Evolutionary conservation across 164 flowering plant species (phyloP).

Genomic region (grape (Vitis vinifera)): ASM3070453v1 NC_081821.1:9229001-9229500

Average conservation of each 20-base stretch:
- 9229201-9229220: background rate
- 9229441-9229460: no score
- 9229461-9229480: no score
- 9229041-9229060: constrained; percentile 96
- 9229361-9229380: background rate
- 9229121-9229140: constrained; percentile 83
- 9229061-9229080: constrained; percentile 95
- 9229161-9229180: background rate
- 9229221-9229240: background rate
- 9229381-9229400: background rate
- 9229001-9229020: background rate
- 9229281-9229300: background rate
- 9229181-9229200: background rate
- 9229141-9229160: constrained; percentile 28
- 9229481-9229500: no score
- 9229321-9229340: background rate
- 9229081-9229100: constrained; percentile 93
- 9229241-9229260: background rate
- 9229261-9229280: background rate
- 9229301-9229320: background rate
- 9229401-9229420: background rate
- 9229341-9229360: background rate
- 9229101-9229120: constrained; percentile 93
- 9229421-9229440: background rate
- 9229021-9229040: constrained; percentile 59